Base-by-base conservation (phyloP, 2,329 filamentous ascomycete genomes). In the Purpureocillium lavendulum region DNA sequence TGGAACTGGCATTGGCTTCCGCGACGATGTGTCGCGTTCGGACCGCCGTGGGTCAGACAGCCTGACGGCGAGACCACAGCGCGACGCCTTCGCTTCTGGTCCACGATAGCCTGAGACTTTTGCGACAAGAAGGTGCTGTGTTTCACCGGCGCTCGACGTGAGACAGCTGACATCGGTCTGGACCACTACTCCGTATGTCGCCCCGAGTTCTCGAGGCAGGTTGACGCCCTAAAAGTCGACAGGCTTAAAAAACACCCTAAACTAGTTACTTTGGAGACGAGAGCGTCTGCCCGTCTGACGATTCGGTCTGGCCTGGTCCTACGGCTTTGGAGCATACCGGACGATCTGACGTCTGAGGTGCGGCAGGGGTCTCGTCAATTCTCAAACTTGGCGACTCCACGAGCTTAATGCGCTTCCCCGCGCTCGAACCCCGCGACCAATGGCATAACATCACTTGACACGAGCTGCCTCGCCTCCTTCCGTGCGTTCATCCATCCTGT, bases 271-370 rank as follows among this genome's bases (percentile, higher is more conserved):
- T n/a, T n/a, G n/a, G n/a, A n/a, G n/a, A n/a, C n/a, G n/a, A n/a
- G 29, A 14, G 4, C 30, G 12, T 8, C 11, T 17, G 24, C 4
- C 15, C 34, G 16, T 18, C 13, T 24, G 31, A n/a, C n/a, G n/a
- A n/a, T n/a, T n/a, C n/a, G n/a, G n/a, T n/a, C n/a, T n/a, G n/a
- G n/a, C n/a, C n/a, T n/a, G n/a, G n/a, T n/a, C 15, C 13, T 26
- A 33, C 38, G 43, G 44, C 33, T 39, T 12, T 33, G 18, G n/a
- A 11, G 26, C 17, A 18, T 43, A 43, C 48, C 41, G 43, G 49
- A 24, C 47, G 50, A 52, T 51, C 43, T 45, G 42, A 47, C 46
- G 43, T 46, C 43, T 35, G 40, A 44, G 46, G 45, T 35, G 21
- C 10, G 21, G 21, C 21, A 26, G 21, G n/a, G n/a, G n/a, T n/a